Conservation (phyloP, 371 early-diverging fungal species). For the Mucor lusitanicus region DNA sequence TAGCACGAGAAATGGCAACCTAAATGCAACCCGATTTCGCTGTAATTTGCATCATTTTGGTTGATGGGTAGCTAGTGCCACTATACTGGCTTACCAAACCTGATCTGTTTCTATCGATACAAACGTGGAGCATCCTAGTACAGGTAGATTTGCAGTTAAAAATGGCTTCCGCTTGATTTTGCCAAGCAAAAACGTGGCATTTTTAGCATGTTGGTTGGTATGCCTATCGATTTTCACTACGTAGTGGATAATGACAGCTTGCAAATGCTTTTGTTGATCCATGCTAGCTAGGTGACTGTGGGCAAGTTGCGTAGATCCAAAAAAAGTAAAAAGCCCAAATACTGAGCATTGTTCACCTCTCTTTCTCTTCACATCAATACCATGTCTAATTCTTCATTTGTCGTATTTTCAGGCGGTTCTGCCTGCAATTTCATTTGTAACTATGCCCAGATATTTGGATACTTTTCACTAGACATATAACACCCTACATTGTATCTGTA, state of each 20-base stretch:
- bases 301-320: neutral
- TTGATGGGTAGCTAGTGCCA: no score
- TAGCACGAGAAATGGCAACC: no score
- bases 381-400: conserved; percentile 30
- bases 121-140: no score
- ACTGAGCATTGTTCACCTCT: neutral
- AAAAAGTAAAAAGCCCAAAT: neutral
- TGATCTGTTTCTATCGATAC: no score
- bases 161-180: no score
- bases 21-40: no score
- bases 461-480: neutral
- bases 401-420: conserved; percentile 74
- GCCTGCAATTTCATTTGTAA: conserved; percentile 65
- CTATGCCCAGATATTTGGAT: neutral
- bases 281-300: conserved; percentile 1
- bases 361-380: neutral
- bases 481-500: neutral
- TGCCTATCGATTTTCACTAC: neutral
- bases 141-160: no score
- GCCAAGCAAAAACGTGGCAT: no score
- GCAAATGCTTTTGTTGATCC: neutral
- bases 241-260: neutral
- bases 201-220: no score
- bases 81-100: no score
- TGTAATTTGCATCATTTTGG: no score